A percentile compares a stretch with the other conserved stretches of the same genome.
phyloP scores from a whole-genome alignment of 345 rosid genomes.

The Pistacia integerrima region DNA sequence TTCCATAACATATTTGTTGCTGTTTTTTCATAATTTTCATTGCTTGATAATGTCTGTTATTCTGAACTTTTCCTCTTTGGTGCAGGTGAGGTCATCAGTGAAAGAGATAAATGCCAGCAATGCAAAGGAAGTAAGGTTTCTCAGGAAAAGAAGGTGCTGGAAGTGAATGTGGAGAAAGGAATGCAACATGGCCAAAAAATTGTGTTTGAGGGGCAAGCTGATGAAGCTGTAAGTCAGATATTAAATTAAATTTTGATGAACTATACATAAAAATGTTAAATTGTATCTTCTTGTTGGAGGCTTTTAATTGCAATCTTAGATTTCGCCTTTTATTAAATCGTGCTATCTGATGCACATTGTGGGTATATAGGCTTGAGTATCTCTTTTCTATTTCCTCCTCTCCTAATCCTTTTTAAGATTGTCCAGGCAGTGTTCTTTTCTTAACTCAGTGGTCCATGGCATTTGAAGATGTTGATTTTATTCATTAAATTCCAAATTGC shows the following conservation, averaged over 20 bases:
- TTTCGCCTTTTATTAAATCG: not conserved
- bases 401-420: not conserved
- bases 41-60: not conserved
- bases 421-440: not conserved
- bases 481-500: not conserved
- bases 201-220: conserved; percentile 57
- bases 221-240: conserved; percentile 55
- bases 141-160: conserved; percentile 58
- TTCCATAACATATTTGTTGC: not conserved
- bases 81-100: conserved; percentile 57
- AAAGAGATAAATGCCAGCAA: conserved; percentile 51
- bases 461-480: not conserved
- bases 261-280: not conserved
- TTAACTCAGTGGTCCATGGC: not conserved
- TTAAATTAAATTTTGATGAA: not conserved
- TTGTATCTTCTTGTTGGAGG: not conserved
- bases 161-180: conserved; percentile 63
- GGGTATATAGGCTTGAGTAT: not conserved
- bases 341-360: not conserved
- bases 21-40: not conserved
- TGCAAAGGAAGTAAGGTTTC: conserved; percentile 54
- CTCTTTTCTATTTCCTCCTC: too few species aligned
- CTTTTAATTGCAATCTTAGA: too few species aligned
- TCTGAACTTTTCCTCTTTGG: not conserved
- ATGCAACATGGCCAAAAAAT: conserved; percentile 58